Conservation (phyloP, 306 rosid species). For the Neltuma alba region DNA sequence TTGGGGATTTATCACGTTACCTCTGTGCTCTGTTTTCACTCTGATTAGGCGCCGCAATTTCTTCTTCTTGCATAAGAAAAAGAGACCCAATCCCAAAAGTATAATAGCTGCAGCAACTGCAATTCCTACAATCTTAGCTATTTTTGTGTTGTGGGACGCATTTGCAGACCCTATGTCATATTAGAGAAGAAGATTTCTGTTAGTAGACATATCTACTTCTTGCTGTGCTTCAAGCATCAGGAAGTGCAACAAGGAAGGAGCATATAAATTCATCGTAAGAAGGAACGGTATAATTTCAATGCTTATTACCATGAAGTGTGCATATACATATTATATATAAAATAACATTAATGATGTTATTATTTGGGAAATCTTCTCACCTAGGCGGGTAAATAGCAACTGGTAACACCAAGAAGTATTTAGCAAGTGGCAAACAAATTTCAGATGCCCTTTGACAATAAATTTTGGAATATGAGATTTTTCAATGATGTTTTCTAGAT, state of each 20-base stretch:
- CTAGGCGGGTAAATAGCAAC: not conserved
- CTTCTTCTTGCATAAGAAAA: slow-evolving; percentile 48
- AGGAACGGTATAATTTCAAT: not conserved
- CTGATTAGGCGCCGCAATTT: slow-evolving; percentile 13
- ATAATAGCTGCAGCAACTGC: slow-evolving; percentile 44
- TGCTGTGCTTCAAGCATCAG: slow-evolving; percentile 5
- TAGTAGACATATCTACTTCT: not conserved
- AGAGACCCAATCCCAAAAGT: slow-evolving; percentile 47
- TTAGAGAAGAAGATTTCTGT: slow-evolving; percentile 31
- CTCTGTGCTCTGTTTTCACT: slow-evolving; percentile 38
- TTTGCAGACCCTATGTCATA: slow-evolving; percentile 33
- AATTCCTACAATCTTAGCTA: slow-evolving; percentile 39
- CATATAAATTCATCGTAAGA: not conserved
- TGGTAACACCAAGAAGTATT: too few relatives aligned
- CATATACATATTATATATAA: not conserved
- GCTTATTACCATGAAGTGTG: not conserved
- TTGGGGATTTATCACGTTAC: slow-evolving; percentile 32
- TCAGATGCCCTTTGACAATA: too few relatives aligned
- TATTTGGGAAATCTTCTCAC: not conserved
- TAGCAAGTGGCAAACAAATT: too few relatives aligned
- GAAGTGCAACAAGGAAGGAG: not conserved
- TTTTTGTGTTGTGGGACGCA: slow-evolving; percentile 46
- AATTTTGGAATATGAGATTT: too few relatives aligned
- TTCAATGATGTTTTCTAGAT: too few relatives aligned
- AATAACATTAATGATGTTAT: not conserved